phyloP scores from a whole-genome alignment of 495 filamentous ascomycete genomes.

The Talaromyces nanjingensis region DNA sequence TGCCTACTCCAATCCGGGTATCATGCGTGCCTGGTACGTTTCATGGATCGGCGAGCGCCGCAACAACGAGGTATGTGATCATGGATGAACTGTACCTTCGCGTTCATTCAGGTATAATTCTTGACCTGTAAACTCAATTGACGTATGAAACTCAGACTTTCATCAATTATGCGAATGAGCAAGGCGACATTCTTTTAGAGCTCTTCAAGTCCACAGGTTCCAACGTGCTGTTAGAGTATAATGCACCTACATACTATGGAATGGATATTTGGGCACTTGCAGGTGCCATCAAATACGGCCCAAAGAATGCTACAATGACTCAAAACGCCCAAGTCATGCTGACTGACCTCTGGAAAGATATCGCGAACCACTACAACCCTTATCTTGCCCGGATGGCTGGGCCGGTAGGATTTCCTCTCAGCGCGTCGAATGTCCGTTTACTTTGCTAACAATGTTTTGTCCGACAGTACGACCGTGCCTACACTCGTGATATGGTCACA shows the following conservation, averaged over 20 bases:
- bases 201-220: conserved; percentile 21
- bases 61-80: conserved; percentile 12
- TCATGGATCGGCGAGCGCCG: conserved; percentile 21
- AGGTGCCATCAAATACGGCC: conserved; percentile 21
- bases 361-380: conserved; percentile 21
- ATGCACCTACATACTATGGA: conserved; percentile 23
- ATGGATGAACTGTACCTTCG: too few species aligned
- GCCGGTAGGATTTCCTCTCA: conserved; percentile 10
- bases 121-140: neutral
- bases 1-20: conserved; percentile 20
- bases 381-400: conserved; percentile 17
- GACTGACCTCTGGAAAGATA: conserved; percentile 19
- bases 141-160: conserved; percentile 14
- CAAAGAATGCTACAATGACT: conserved; percentile 15
- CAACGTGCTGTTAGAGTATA: conserved; percentile 21
- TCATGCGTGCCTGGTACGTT: conserved; percentile 23
- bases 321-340: conserved; percentile 15
- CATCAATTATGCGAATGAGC: conserved; percentile 21
- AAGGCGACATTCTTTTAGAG: conserved; percentile 15
- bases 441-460: conserved; percentile 8
- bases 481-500: conserved; percentile 21
- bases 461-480: conserved; percentile 20
- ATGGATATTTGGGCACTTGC: conserved; percentile 23
- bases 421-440: neutral
- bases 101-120: neutral